These are phyloP conservation scores for Bipolaris gigantea DNA, from an alignment of 2,329 filamentous ascomycete genomes.

Conservation along the genomic window DNA sequence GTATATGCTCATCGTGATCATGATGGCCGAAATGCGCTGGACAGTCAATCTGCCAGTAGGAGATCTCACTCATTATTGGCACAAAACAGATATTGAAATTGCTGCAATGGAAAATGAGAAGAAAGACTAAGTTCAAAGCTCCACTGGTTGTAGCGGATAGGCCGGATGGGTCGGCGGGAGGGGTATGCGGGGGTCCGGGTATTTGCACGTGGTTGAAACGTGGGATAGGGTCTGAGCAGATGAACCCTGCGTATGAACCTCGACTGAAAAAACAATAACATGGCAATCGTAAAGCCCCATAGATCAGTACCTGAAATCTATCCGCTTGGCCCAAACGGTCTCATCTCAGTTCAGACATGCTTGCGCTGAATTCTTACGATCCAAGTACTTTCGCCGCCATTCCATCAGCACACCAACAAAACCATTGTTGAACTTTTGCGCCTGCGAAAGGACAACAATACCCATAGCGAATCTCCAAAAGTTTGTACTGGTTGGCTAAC, in stretches of 20 bases:
- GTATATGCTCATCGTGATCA: slow-evolving; percentile 59
- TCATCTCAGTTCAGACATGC: no score
- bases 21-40: slow-evolving; percentile 58
- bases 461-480: neutral
- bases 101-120: slow-evolving; percentile 31
- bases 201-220: neutral
- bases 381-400: neutral
- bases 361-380: neutral
- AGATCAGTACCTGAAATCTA: neutral
- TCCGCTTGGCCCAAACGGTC: neutral
- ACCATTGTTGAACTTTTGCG: no score
- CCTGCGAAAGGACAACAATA: slow-evolving; percentile 8
- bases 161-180: neutral
- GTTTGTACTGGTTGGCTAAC: slow-evolving; percentile 13
- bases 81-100: slow-evolving; percentile 32
- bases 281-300: no score
- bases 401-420: no score
- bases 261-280: neutral
- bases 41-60: slow-evolving; percentile 54
- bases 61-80: slow-evolving; percentile 56
- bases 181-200: neutral
- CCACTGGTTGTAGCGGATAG: no score
- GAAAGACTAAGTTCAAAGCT: slow-evolving; percentile 21
- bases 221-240: neutral
- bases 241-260: neutral